phyloP scores from a whole-genome alignment of 495 filamentous ascomycete species.

The Xylaria nigripes region DNA sequence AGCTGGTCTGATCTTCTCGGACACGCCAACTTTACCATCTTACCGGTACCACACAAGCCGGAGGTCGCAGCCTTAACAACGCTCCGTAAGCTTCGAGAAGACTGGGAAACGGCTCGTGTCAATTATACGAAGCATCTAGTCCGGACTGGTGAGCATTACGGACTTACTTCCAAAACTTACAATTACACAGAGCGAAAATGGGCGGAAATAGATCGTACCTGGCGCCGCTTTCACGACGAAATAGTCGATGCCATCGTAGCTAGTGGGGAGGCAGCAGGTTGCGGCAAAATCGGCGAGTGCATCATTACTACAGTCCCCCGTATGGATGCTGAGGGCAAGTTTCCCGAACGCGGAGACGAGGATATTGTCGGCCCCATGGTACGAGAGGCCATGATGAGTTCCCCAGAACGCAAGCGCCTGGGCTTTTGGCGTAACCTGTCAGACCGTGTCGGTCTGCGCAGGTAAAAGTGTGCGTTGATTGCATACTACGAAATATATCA shows the following conservation, averaged over 20 bases:
- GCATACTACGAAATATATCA: not conserved
- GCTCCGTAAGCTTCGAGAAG: conserved; percentile 58
- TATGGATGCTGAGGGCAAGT: conserved; percentile 66
- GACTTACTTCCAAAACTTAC: conserved; percentile 74
- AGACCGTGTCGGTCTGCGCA: conserved; percentile 37
- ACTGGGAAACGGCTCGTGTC: conserved; percentile 72
- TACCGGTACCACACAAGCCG: conserved; percentile 71
- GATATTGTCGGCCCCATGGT: conserved; percentile 93
- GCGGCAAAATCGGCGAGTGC: conserved; percentile 31
- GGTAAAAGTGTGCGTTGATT: conserved; percentile 12
- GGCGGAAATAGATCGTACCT: conserved; percentile 63
- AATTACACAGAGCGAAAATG: conserved; percentile 77
- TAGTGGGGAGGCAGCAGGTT: conserved; percentile 20
- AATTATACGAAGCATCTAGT: conserved; percentile 80
- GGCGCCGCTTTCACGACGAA: conserved; percentile 58
- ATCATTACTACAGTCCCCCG: conserved; percentile 36
- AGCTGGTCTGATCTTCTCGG: conserved; percentile 76
- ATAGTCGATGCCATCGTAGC: conserved; percentile 42
- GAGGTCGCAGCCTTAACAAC: conserved; percentile 47
- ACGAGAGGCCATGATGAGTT: conserved; percentile 45
- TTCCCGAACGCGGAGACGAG: conserved; percentile 76
- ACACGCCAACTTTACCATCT: conserved; percentile 86
- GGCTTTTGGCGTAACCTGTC: conserved; percentile 38
- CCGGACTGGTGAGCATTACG: conserved; percentile 80
- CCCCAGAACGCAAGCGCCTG: conserved; percentile 34